Evolutionary conservation across 2,329 filamentous ascomycete genomes (phyloP).

Genomic region (Trichoderma polysporum): DNA sequence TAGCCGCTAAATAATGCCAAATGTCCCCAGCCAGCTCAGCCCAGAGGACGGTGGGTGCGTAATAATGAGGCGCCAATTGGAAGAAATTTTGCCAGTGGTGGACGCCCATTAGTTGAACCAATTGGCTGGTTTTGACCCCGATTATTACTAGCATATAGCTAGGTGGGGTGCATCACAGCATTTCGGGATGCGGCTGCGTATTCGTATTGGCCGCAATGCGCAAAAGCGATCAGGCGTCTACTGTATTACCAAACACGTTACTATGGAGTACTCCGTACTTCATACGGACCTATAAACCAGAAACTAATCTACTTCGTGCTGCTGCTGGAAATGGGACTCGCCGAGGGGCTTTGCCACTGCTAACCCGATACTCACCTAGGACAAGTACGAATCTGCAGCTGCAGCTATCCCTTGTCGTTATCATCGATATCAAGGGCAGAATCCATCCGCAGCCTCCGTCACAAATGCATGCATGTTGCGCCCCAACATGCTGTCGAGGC

Average conservation of each 20-base stretch:
- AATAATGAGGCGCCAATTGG: slow-evolving; percentile 37
- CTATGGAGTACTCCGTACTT: too few species aligned
- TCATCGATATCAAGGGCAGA: not conserved
- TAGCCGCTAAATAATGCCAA: not conserved
- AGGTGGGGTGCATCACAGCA: not conserved
- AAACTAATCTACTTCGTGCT: too few species aligned
- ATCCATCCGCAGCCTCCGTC: too few species aligned
- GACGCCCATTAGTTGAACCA: not conserved
- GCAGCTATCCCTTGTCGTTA: not conserved
- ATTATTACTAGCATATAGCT: not conserved
- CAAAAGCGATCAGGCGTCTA: not conserved
- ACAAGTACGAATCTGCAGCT: too few species aligned
- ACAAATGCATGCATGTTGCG: not conserved
- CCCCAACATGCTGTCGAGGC: not conserved
- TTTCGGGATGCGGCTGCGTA: slow-evolving; percentile 6
- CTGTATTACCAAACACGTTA: too few species aligned
- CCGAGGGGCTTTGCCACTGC: too few species aligned
- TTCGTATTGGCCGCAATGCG: slow-evolving; percentile 3
- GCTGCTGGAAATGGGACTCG: too few species aligned
- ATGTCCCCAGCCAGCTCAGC: not conserved
- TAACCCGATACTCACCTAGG: too few species aligned
- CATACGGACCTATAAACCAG: too few species aligned
- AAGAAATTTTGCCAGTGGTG: slow-evolving; percentile 25
- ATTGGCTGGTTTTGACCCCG: not conserved
- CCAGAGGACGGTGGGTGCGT: slow-evolving; percentile 26